Conservation (phyloP, 352 stramenopile genomes). For the Halophytophthora polymorphica region DNA sequence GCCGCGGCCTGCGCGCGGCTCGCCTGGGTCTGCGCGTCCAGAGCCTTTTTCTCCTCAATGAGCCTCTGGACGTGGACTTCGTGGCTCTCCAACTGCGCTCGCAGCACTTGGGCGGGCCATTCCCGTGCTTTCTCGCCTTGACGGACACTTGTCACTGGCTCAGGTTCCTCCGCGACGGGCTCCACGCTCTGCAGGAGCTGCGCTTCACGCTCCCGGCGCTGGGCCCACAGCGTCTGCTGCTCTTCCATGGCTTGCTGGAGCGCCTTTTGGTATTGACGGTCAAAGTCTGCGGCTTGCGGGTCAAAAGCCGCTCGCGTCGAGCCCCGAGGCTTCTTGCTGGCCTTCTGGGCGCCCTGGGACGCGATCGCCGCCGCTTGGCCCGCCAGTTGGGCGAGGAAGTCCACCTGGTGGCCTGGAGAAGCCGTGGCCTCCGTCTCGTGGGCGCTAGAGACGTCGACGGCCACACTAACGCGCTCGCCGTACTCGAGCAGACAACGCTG, state of each 20-base stretch:
- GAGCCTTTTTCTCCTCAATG: constrained; percentile 39
- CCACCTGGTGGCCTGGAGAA: constrained; percentile 6
- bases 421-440: constrained; percentile 3
- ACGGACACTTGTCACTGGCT: constrained; percentile 5
- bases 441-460: constrained; percentile 15
- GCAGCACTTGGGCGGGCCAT: constrained; percentile 15
- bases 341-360: constrained; percentile 7
- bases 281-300: constrained; percentile 40
- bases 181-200: constrained; percentile 55
- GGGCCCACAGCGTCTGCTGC: constrained; percentile 35
- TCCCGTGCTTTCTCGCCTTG: constrained; percentile 4
- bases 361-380: constrained; percentile 44
- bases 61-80: constrained; percentile 34
- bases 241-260: constrained; percentile 49
- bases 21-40: constrained; percentile 33
- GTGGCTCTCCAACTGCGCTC: constrained; percentile 28
- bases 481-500: constrained; percentile 83
- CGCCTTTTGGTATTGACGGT: constrained; percentile 56
- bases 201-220: constrained; percentile 43
- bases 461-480: constrained; percentile 49
- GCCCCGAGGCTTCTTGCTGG: constrained; percentile 11
- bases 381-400: constrained; percentile 47
- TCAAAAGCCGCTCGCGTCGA: constrained; percentile 14
- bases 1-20: constrained; percentile 18
- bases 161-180: constrained; percentile 25